phyloP scores from a whole-genome alignment of 2,329 filamentous ascomycete genomes.

The Fusarium avenaceum region DNA sequence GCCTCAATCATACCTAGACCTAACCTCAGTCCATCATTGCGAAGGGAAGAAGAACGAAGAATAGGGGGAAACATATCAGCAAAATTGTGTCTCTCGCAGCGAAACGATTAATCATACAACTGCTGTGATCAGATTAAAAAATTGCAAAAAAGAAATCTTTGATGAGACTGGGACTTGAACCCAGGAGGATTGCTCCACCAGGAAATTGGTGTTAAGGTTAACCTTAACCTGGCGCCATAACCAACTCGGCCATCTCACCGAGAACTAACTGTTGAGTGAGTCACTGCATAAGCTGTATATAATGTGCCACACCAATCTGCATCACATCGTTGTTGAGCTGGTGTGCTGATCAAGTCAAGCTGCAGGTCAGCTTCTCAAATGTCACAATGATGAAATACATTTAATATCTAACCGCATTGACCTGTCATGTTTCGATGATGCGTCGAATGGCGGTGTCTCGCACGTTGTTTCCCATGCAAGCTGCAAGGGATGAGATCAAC shows the following conservation, averaged over 20 bases:
- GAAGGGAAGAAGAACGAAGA: background rate
- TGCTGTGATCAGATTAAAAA: background rate
- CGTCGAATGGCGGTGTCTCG: background rate
- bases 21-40: too few relatives aligned
- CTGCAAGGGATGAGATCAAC: background rate
- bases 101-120: background rate
- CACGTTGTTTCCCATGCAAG: background rate
- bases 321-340: too few relatives aligned
- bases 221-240: slow-evolving; percentile 51
- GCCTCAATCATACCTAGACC: too few relatives aligned
- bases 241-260: slow-evolving; percentile 51
- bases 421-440: background rate
- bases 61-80: background rate
- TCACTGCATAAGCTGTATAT: fast-evolving
- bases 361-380: slow-evolving; percentile 4
- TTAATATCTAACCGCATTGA: background rate
- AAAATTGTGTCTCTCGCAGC: too few relatives aligned
- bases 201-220: slow-evolving; percentile 49
- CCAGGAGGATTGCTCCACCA: slow-evolving; percentile 51
- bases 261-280: slow-evolving; percentile 12
- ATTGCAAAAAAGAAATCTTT: slow-evolving; percentile 21
- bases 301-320: fast-evolving
- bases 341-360: background rate
- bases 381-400: background rate
- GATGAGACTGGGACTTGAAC: slow-evolving; percentile 51